A percentile compares a stretch with the other conserved stretches of the same genome.
These are phyloP conservation scores for Candida freyschussii DNA, from an alignment of 1,139 yeast species.

Conservation along the genomic window DNA sequence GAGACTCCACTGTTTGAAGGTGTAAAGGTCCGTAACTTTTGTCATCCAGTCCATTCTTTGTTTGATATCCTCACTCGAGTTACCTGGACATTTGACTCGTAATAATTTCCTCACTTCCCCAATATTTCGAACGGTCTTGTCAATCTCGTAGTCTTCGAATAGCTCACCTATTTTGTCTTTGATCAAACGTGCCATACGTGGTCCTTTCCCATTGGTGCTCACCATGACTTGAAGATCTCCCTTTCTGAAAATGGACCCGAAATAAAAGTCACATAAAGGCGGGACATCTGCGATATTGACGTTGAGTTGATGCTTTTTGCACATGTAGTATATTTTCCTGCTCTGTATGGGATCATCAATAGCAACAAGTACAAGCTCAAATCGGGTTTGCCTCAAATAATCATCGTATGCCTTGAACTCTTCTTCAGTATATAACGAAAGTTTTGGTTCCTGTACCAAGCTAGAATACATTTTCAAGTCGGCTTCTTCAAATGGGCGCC, in stretches of 20 bases:
- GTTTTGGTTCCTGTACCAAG: slow-evolving; percentile 13
- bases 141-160: slow-evolving; percentile 35
- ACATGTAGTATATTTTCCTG: slow-evolving; percentile 52
- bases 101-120: slow-evolving; percentile 53
- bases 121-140: slow-evolving; percentile 59
- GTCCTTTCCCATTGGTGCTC: slow-evolving; percentile 79
- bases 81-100: slow-evolving; percentile 43
- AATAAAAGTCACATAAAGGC: slow-evolving; percentile 76
- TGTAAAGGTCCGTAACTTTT: slow-evolving; percentile 54
- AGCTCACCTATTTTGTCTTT: slow-evolving; percentile 42
- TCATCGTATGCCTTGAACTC: slow-evolving; percentile 35
- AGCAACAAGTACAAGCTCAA: slow-evolving; percentile 69
- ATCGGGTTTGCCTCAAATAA: slow-evolving; percentile 36
- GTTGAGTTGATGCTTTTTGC: slow-evolving; percentile 52
- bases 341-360: slow-evolving; percentile 63
- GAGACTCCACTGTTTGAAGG: slow-evolving; percentile 56
- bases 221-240: slow-evolving; percentile 83
- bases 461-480: slow-evolving; percentile 50
- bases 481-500: slow-evolving; percentile 37
- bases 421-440: slow-evolving; percentile 20
- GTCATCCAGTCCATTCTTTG: slow-evolving; percentile 73
- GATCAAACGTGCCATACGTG: slow-evolving; percentile 64
- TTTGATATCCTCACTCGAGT: slow-evolving; percentile 49
- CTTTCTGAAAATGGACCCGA: slow-evolving; percentile 72
- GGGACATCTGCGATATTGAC: slow-evolving; percentile 88